Percentiles rank a stretch among this genome's conserved stretches.
phyloP scores from a whole-genome alignment of 2,329 filamentous ascomycete genomes.

The Ophiostoma piceae region DNA sequence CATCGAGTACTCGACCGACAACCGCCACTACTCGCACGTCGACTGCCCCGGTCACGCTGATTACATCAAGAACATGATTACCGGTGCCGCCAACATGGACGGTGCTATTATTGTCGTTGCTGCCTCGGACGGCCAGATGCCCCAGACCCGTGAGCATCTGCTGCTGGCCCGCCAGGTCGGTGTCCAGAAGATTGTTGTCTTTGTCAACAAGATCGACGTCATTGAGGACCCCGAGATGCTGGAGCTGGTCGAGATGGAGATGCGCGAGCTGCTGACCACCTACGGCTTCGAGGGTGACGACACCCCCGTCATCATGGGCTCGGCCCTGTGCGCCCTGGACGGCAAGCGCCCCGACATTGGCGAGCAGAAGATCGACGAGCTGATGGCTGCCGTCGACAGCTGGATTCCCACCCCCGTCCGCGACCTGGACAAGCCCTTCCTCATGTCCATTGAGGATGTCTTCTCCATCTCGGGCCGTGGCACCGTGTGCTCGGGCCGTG shows the following conservation, averaged over 20 bases:
- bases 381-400: conserved; percentile 79
- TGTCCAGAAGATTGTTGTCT: conserved; percentile 96
- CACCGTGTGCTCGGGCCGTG: conserved; percentile 93
- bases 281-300: conserved; percentile 99
- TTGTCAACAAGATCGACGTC: conserved; percentile 99
- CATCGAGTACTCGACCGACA: conserved; percentile 95
- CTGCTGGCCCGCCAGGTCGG: conserved; percentile 96
- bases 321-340: conserved; percentile 90
- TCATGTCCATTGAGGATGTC: conserved; percentile 95
- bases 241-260: conserved; percentile 99
- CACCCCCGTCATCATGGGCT: conserved; percentile 94
- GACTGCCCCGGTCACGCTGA: conserved; percentile 99
- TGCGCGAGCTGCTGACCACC: conserved; percentile 87
- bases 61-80: conserved; percentile 99
- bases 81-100: conserved; percentile 98
- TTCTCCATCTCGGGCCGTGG: conserved; percentile 90
- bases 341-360: conserved; percentile 83
- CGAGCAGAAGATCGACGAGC: conserved; percentile 79
- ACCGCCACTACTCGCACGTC: conserved; percentile 97
- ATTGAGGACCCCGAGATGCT: conserved; percentile 98
- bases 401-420: conserved; percentile 97
- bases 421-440: conserved; percentile 95
- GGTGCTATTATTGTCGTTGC: conserved; percentile 98
- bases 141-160: conserved; percentile 97
- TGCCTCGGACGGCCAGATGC: conserved; percentile 98